Evolutionary conservation across 495 filamentous ascomycete genomes (phyloP).

Genomic region (Penicillium bovifimosum): DNA sequence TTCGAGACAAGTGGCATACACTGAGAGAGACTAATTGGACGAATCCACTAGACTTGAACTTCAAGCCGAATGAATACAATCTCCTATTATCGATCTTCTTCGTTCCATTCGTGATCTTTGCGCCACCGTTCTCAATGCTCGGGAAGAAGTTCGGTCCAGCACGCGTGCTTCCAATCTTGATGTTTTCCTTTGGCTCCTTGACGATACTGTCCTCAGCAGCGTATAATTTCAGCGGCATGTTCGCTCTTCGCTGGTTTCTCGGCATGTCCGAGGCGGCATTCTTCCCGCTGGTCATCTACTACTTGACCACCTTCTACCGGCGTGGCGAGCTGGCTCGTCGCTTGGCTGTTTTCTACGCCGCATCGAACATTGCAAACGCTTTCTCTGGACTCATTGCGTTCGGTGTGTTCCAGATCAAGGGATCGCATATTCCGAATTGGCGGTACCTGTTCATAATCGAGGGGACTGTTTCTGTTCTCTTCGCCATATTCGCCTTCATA

Average conservation of each 20-base stretch:
- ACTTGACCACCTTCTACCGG: constrained; percentile 62
- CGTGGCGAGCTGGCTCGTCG: constrained; percentile 71
- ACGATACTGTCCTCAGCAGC: constrained; percentile 52
- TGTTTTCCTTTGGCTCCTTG: constrained; percentile 60
- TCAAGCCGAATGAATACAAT: constrained; percentile 63
- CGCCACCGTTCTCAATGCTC: constrained; percentile 59
- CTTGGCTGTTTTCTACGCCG: constrained; percentile 74
- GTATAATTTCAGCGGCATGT: constrained; percentile 60
- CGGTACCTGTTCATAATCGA: constrained; percentile 76
- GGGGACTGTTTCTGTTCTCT: constrained; percentile 57
- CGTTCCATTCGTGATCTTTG: constrained; percentile 69
- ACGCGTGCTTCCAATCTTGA: constrained; percentile 59
- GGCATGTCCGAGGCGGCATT: constrained; percentile 71
- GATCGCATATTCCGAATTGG: constrained; percentile 52
- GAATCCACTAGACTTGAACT: constrained; percentile 41
- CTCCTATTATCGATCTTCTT: constrained; percentile 69
- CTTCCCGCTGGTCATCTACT: constrained; percentile 64
- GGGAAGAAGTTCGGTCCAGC: constrained; percentile 63
- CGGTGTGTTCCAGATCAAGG: constrained; percentile 68
- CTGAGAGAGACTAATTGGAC: background rate
- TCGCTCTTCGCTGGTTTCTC: constrained; percentile 52
- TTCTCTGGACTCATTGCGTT: constrained; percentile 71
- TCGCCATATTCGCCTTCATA: constrained; percentile 59
- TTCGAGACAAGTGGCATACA: background rate
- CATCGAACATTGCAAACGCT: constrained; percentile 66